Evolutionary conservation across 805 yeast species (phyloP), one percentile per base, ranked within the genome.

Genomic region (Naumovozyma dairenensis): DNA sequence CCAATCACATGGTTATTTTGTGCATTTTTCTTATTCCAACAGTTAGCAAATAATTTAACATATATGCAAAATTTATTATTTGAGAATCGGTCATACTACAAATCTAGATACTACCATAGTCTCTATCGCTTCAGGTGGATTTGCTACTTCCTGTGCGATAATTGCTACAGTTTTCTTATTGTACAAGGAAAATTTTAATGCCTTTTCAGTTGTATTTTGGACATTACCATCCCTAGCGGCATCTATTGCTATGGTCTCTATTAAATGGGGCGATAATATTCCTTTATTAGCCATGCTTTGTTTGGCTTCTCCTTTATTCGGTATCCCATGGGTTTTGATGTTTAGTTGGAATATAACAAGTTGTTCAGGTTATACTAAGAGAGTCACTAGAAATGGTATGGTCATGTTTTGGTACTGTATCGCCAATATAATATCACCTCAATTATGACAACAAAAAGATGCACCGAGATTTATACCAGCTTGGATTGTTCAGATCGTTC

Each of bases 401-500:
- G 53, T 59, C 18, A 60, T 69, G 68, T 52, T 62, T n/a, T 61
- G 62, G 14, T 72, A 67, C 37, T 59, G 70, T 37, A 40, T 71
- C 32, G 59, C 72, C 6, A 73, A 74, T 42, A 61, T 73, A 22
- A 65, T 72, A 19, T 66, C 75, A 4, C 77, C 79, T 4, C 79
- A 72, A 47, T 46, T 73, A 22, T 74, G 77, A 77, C 60, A 62
- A 46, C 55, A 46, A 6, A 49, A 44, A n/a, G 67, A 66, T 41
- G 60, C 65, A 6, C 77, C 78, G 31, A 52, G 65, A 36, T 68
- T 60, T 43, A 39, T 49, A 12, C 60, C 65, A 2, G 68, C 74
- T 6, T 67, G 80, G 79, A 57, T 65, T 34, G 73, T 71, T 8
- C 79, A 72, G 45, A 69, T 72, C 32, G 73, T 71, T 8, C 42